Conservation (phyloP, 176 grass and related monocot species). For the Rhipidocladum racemiflorum region DNA sequence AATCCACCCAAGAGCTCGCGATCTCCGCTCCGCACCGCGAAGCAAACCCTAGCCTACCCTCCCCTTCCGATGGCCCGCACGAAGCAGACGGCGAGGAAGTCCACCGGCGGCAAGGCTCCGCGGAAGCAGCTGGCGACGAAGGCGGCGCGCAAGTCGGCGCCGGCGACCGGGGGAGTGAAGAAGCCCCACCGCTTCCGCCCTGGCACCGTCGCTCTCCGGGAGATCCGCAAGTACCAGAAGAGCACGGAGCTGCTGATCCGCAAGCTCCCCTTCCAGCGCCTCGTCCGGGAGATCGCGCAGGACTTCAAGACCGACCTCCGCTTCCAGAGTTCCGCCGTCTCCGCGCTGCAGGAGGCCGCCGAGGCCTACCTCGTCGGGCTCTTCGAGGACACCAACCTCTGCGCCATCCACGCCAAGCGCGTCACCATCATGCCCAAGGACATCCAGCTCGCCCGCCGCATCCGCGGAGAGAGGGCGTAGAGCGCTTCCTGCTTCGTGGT, state of each 20-base stretch:
- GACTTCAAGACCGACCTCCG: slow-evolving; percentile 77
- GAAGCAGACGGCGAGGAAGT: slow-evolving; percentile 70
- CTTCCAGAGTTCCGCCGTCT: slow-evolving; percentile 67
- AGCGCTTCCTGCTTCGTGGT: too few species aligned
- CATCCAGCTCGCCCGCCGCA: slow-evolving; percentile 61
- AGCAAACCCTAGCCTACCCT: background rate
- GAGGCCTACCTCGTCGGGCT: slow-evolving; percentile 69
- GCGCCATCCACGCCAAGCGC: slow-evolving; percentile 73
- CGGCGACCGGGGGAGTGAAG: slow-evolving; percentile 67
- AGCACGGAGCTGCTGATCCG: slow-evolving; percentile 72
- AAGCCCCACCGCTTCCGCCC: slow-evolving; percentile 74
- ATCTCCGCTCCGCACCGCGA: accelerated
- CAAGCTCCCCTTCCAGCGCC: slow-evolving; percentile 68
- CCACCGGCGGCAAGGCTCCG: slow-evolving; percentile 66
- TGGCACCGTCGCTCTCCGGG: slow-evolving; percentile 62
- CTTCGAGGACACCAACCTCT: slow-evolving; percentile 77
- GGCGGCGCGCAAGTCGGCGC: slow-evolving; percentile 61
- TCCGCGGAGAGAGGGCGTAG: slow-evolving; percentile 64
- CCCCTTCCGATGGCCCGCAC: slow-evolving; percentile 48
- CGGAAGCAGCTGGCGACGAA: slow-evolving; percentile 65
- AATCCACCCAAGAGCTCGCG: background rate
- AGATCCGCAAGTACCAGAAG: slow-evolving; percentile 87
- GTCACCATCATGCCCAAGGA: slow-evolving; percentile 87
- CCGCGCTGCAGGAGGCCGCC: slow-evolving; percentile 71
- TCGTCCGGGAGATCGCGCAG: slow-evolving; percentile 63